A percentile compares a stretch with the other conserved stretches of the same genome.
phyloP scores from a whole-genome alignment of 306 rosid species.

The Medicago lupulina region DNA sequence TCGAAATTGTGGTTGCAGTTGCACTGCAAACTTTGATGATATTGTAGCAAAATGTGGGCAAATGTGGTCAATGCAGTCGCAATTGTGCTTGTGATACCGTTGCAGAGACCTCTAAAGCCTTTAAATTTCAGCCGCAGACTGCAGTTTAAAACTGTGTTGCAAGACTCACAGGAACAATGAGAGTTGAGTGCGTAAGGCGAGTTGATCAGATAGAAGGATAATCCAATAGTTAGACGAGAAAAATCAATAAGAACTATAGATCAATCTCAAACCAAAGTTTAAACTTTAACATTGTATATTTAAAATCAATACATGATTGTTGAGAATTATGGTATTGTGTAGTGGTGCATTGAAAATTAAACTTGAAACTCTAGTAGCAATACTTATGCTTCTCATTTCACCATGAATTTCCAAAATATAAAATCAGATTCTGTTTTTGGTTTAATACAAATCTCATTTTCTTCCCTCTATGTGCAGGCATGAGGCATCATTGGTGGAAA shows the following conservation, averaged over 20 bases:
- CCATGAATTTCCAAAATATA: slow-evolving; percentile 14
- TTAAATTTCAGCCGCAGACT: not conserved
- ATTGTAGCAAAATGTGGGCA: not conserved
- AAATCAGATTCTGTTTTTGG: not conserved
- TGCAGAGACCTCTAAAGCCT: not conserved
- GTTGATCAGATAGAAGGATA: not conserved
- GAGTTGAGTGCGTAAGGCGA: not conserved
- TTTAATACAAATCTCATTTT: not conserved
- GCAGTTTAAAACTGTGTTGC: not conserved
- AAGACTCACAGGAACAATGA: not conserved
- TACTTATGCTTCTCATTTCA: not conserved
- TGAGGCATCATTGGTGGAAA: slow-evolving; percentile 45
- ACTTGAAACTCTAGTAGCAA: not conserved
- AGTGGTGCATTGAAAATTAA: slow-evolving; percentile 13
- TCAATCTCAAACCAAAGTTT: too few relatives aligned
- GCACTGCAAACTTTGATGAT: not conserved
- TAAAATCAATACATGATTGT: not conserved
- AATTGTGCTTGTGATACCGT: not conserved
- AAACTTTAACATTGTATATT: not conserved
- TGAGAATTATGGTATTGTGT: not conserved
- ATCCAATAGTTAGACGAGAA: not conserved
- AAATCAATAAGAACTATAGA: not conserved
- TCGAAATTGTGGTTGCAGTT: not conserved
- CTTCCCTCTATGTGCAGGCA: slow-evolving; percentile 27
- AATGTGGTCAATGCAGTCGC: not conserved